A percentile compares a stretch with the other conserved stretches of the same genome.
Evolutionary conservation across 2,329 filamentous ascomycete genomes (phyloP).

Genomic region (Aspergillus sp.): DNA sequence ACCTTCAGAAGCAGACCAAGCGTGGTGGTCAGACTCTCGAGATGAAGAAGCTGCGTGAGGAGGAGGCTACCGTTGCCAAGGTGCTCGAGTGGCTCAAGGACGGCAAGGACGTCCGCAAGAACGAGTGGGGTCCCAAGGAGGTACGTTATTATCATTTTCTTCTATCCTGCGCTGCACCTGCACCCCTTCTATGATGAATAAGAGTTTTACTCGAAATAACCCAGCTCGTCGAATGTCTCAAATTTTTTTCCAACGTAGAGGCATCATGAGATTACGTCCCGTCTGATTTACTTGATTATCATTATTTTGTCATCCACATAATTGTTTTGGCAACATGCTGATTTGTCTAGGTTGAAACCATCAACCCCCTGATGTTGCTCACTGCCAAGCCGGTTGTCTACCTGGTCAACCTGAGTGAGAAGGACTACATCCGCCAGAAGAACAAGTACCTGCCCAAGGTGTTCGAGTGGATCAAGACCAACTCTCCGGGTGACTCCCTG

Average conservation of each 20-base stretch:
- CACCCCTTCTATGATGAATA: constrained; percentile 81
- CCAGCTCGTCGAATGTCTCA: constrained; percentile 99
- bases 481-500: constrained; percentile 84
- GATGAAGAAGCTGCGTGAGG: constrained; percentile 95
- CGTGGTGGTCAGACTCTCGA: constrained; percentile 93
- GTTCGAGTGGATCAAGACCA: constrained; percentile 90
- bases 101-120: constrained; percentile 92
- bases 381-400: constrained; percentile 97
- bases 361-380: constrained; percentile 93
- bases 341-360: constrained; percentile 77
- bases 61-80: constrained; percentile 91
- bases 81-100: constrained; percentile 78
- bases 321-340: constrained; percentile 8
- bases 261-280: constrained; percentile 82
- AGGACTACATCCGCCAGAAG: constrained; percentile 97
- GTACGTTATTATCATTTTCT: constrained; percentile 55
- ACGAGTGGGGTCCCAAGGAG: constrained; percentile 89
- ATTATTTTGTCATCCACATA: neutral
- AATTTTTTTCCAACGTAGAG: constrained; percentile 65
- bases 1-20: constrained; percentile 88
- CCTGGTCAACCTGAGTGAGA: constrained; percentile 95
- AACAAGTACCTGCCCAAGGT: constrained; percentile 97
- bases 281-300: constrained; percentile 58
- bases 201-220: constrained; percentile 94
- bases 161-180: constrained; percentile 22